Evolutionary conservation across 2,329 filamentous ascomycete species (phyloP), one percentile per base, ranked within the genome.

Genomic region (Claviceps humidiphila): DNA sequence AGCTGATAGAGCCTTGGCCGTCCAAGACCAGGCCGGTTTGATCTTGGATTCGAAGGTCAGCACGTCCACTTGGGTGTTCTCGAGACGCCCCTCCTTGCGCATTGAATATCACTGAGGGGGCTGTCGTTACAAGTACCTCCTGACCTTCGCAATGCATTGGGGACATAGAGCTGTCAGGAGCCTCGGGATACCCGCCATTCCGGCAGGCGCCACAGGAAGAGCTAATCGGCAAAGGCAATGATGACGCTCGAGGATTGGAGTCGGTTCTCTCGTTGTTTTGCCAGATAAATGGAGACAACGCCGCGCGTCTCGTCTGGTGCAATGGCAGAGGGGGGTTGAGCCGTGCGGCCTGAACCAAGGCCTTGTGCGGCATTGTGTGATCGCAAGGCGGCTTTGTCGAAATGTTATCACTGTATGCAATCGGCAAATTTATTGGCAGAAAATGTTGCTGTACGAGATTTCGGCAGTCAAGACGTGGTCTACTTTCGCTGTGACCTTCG

Each of bases 331-430:
- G 47, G 2, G 20, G 5, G 11, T 14, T 46, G 5, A 30, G 49
- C 7, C 22, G 49, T 20, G 49, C 24, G 5, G 9, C 30, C 26
- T 13, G 5, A 8, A 40, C 13, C 5, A 52, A 50, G 58, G 55
- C 20, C 59, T 56, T 14, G 34, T 46, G 0, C 55, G 58, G 26
- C 51, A 54, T 24, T 50, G 52, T 2, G 2, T 14, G 40, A 9
- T 55, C 57, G 13, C 53, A 57, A 6, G 60, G 38, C 4, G 62
- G 61, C 1, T 62, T 59, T 0, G 63, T 64, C 0, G 64, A 57
- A 2, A 69, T 59, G 1, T 69, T 54, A 1, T 66, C 66, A 43
- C 69, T 61, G 24, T 62, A 63, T 26, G 55, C 57, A 11, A 69
- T 67, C 2, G 57, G 59, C 2, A 67, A 64, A 1, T 62, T 61